Base-by-base conservation (phyloP, 495 filamentous ascomycete species). In the Aspergillus leporis region DNA sequence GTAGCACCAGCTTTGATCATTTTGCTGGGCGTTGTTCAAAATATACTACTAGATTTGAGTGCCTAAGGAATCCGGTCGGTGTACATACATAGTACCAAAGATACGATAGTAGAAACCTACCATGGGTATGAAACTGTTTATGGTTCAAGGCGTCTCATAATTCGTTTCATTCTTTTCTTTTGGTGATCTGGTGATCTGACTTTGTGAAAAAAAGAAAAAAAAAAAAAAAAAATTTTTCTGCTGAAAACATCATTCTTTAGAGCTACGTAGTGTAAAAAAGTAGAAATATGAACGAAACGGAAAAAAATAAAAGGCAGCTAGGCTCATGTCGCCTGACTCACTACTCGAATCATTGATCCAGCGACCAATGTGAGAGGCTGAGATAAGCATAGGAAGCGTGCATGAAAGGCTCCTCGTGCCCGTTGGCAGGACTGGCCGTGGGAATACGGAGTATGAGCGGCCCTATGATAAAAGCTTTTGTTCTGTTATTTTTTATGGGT, bases 401-500 rank as follows among this genome's bases (percentile, higher is more conserved):
- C 13, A 36, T 36, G 8, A 36, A 36, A 2, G 13, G 32, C 2
- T 36, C 34, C 34, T 36, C 34, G 34, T 36, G 34, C 34, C 34
- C 34, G 9, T 36, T 12, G 34, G 34, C 2, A 36, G 3, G 3
- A 36, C 10, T 32, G 31, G 31, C 31, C 31, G 31, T 32, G 31
- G 5, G 31, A 32, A 32, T 38, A 38, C n/a, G n/a, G n/a, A n/a
- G n/a, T 3, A 28, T 41, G 10, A 41, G 38, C 38, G 18, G 43
- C 16, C 43, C 19, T 47, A 45, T 45, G 16, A 45, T 7, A 45
- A 45, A 45, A 14, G 5, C 19, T 45, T 8, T n/a, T 7, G 2
- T 3, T 21, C 13, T 47, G 18, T 40, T 40, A 23, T 5, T 41
- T 47, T 47, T 47, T 47, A 47, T 47, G 43, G 43, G 43, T 53